These are phyloP conservation scores for Kockovaella imperatae DNA, from an alignment of 768 basidiomycete genomes.

Conservation along the genomic window DNA sequence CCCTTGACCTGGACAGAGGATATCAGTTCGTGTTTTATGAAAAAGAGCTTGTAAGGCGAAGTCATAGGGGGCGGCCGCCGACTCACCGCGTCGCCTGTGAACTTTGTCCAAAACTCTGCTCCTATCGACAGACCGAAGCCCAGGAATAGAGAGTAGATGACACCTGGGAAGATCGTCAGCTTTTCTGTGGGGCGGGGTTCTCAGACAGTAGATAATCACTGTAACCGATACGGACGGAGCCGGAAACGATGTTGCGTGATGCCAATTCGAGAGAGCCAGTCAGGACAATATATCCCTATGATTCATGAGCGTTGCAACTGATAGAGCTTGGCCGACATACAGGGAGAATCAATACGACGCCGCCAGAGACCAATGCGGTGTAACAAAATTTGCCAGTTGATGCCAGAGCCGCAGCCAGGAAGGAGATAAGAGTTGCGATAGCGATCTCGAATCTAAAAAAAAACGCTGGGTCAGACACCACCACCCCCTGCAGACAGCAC, in stretches of 20 bases:
- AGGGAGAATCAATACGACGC: conserved; percentile 72
- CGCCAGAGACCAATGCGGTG: conserved; percentile 66
- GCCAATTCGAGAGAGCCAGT: conserved; percentile 68
- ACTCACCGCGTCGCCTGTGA: conserved; percentile 49
- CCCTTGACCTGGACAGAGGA: too few relatives aligned
- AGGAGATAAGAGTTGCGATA: conserved; percentile 69
- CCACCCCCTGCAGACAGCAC: conserved; percentile 28
- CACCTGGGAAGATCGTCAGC: conserved; percentile 20
- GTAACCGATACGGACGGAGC: conserved; percentile 76
- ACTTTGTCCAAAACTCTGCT: conserved; percentile 57
- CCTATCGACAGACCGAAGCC: conserved; percentile 71
- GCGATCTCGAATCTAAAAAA: conserved; percentile 55
- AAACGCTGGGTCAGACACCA: background rate
- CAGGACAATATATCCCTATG: conserved; percentile 43
- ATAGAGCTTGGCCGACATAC: conserved; percentile 47
- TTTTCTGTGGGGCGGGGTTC: background rate
- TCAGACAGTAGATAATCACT: conserved; percentile 46
- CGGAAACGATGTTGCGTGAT: conserved; percentile 70
- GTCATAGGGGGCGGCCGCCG: too few relatives aligned
- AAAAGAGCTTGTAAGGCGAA: too few relatives aligned
- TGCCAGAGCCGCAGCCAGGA: conserved; percentile 66
- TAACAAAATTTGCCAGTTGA: conserved; percentile 67
- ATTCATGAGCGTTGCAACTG: background rate
- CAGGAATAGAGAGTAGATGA: conserved; percentile 58
- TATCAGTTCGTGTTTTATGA: too few relatives aligned